Percentiles rank a stretch among this genome's conserved stretches.
phyloP scores from a whole-genome alignment of 1,284 basidiomycete genomes.

The Laetiporus sulphureus region DNA sequence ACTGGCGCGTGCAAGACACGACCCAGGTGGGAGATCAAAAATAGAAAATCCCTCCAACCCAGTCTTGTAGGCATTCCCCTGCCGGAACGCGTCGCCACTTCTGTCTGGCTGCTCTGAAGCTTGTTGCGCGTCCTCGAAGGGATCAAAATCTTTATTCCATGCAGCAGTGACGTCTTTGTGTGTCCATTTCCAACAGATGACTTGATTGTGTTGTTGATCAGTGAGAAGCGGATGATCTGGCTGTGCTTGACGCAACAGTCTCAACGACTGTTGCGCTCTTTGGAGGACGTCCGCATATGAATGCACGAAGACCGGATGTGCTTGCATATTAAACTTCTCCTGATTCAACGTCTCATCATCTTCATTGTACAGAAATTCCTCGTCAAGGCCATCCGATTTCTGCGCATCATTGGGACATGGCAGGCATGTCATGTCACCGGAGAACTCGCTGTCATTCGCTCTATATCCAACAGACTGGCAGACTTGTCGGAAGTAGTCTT shows the following conservation, averaged over 20 bases:
- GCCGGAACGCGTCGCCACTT: not conserved
- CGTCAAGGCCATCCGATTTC: not conserved
- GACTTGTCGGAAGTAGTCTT: conserved; percentile 50
- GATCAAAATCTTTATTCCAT: conserved; percentile 25
- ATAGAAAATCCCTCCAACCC: conserved; percentile 43
- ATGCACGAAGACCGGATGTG: conserved; percentile 57
- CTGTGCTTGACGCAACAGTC: conserved; percentile 52
- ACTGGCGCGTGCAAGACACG: not conserved
- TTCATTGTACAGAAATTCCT: not conserved
- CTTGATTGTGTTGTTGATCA: conserved; percentile 18
- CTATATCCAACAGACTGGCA: conserved; percentile 54
- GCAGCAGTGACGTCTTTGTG: conserved; percentile 39
- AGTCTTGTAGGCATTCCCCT: conserved; percentile 1
- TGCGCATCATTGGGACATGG: conserved; percentile 4
- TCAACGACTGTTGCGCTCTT: conserved; percentile 59
- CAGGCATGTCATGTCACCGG: too few species aligned
- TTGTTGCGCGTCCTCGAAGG: not conserved
- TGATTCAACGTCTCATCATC: conserved; percentile 17
- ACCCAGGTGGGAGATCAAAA: conserved; percentile 60
- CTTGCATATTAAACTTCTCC: conserved; percentile 28
- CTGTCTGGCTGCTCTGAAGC: not conserved
- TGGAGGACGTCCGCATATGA: conserved; percentile 41
- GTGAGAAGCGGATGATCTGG: conserved; percentile 51
- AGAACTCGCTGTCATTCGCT: conserved; percentile 12
- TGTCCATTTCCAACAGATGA: conserved; percentile 65